A percentile compares a stretch with the other conserved stretches of the same genome.
Conservation (phyloP, 495 filamentous ascomycete genomes). For the Aspergillus avenaceus region DNA sequence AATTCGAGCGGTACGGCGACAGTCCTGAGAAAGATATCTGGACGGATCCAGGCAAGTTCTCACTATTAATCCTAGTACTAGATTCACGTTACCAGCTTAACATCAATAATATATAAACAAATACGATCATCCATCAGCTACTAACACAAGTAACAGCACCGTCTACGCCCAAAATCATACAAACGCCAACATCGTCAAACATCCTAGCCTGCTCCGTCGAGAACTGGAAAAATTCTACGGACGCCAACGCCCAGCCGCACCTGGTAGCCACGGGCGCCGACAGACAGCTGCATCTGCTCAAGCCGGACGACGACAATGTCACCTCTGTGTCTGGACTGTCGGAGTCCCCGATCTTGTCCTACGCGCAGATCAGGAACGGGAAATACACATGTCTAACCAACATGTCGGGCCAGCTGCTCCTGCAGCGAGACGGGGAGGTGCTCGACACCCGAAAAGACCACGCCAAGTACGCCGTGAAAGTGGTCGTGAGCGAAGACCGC, state of each 20-base stretch:
- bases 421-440: slow-evolving; percentile 33
- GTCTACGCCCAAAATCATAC: slow-evolving; percentile 34
- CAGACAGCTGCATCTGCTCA: slow-evolving; percentile 44
- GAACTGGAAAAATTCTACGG: slow-evolving; percentile 22
- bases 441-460: slow-evolving; percentile 55
- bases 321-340: slow-evolving; percentile 38
- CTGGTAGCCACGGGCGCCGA: slow-evolving; percentile 52
- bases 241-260: slow-evolving; percentile 13
- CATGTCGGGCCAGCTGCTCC: slow-evolving; percentile 61
- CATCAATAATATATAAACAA: too few relatives aligned
- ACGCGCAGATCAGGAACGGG: slow-evolving; percentile 28
- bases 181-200: slow-evolving; percentile 47
- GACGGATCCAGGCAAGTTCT: slow-evolving; percentile 45
- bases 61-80: too few relatives aligned
- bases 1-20: slow-evolving; percentile 51
- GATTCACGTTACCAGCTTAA: too few relatives aligned
- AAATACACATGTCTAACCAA: slow-evolving; percentile 44
- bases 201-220: slow-evolving; percentile 50
- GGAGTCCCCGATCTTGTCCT: slow-evolving; percentile 58
- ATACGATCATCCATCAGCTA: too few relatives aligned
- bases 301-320: slow-evolving; percentile 23
- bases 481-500: slow-evolving; percentile 35
- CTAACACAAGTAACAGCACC: slow-evolving; percentile 37
- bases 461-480: slow-evolving; percentile 58
- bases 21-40: slow-evolving; percentile 36